These are phyloP conservation scores for Silene latifolia DNA, from an alignment of 148 eudicot species.

Conservation along the genomic window DNA sequence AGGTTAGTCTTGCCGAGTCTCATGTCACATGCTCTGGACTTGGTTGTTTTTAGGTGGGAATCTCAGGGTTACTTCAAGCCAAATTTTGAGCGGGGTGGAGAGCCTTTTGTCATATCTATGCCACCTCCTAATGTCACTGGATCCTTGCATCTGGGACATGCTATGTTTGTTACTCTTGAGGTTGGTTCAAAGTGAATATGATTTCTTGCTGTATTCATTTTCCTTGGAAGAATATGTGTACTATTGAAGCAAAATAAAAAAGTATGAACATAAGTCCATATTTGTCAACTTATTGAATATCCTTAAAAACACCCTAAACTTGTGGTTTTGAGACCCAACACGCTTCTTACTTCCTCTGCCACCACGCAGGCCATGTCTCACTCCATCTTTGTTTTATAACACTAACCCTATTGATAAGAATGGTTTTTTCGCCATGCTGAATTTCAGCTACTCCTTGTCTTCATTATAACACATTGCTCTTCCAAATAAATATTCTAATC, in stretches of 20 bases:
- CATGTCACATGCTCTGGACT: constrained; percentile 16
- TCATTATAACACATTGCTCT: neutral
- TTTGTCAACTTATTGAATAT: no score
- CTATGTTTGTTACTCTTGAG: constrained; percentile 99
- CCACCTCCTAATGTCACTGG: constrained; percentile 99
- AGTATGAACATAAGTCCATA: no score
- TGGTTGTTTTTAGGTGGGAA: constrained; percentile 81
- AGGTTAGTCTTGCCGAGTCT: neutral
- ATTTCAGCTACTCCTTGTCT: neutral
- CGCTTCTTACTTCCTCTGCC: neutral
- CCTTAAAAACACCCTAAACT: neutral
- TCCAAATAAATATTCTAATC: neutral
- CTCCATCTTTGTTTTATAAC: neutral
- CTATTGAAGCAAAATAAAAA: no score
- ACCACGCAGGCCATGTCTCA: neutral
- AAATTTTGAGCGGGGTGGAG: constrained; percentile 65
- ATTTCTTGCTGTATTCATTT: constrained; percentile 10
- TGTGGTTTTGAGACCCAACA: neutral
- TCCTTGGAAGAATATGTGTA: no score
- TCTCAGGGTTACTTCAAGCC: constrained; percentile 97
- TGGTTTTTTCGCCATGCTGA: neutral
- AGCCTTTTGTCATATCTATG: constrained; percentile 89
- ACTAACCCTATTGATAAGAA: neutral
- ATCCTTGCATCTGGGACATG: constrained; percentile 99
- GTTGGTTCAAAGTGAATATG: constrained; percentile 37